Conservation (phyloP, 2,329 filamentous ascomycete species). For the Colletotrichum sojae region DNA sequence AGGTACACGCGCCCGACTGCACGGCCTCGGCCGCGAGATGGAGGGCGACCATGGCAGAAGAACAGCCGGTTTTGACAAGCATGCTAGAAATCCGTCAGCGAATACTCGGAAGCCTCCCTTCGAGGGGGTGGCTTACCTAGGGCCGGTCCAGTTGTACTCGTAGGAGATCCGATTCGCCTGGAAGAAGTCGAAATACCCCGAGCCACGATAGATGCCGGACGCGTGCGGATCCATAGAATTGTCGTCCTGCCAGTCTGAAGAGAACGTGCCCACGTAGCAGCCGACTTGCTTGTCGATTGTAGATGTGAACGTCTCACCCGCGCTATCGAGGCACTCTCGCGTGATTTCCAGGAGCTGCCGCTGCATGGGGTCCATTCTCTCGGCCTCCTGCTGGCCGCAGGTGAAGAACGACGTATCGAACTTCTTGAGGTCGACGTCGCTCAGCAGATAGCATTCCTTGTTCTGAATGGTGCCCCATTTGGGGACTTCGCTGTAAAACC, state of each 20-base stretch:
- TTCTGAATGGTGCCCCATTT: slow-evolving; percentile 37
- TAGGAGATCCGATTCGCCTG: slow-evolving; percentile 51
- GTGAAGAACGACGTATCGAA: slow-evolving; percentile 52
- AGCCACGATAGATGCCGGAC: slow-evolving; percentile 41
- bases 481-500: slow-evolving; percentile 41
- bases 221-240: slow-evolving; percentile 25
- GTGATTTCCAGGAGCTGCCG: slow-evolving; percentile 47
- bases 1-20: slow-evolving; percentile 44
- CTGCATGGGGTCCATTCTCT: slow-evolving; percentile 50
- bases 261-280: slow-evolving; percentile 48
- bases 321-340: slow-evolving; percentile 49
- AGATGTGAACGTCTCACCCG: slow-evolving; percentile 45
- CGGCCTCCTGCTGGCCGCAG: slow-evolving; percentile 47
- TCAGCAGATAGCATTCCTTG: slow-evolving; percentile 41
- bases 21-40: slow-evolving; percentile 52
- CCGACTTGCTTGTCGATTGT: slow-evolving; percentile 45
- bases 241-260: slow-evolving; percentile 46
- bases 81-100: slow-evolving; percentile 43
- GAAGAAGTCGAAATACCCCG: slow-evolving; percentile 42
- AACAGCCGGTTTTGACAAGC: slow-evolving; percentile 54
- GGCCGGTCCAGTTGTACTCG: slow-evolving; percentile 50
- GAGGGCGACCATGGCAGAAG: slow-evolving; percentile 49
- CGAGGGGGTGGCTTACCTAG: slow-evolving; percentile 43
- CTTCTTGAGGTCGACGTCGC: slow-evolving; percentile 43
- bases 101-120: too few species aligned